Evolutionary conservation across 306 rosid genomes (phyloP).

Genomic region (Fragaria nilgerrensis): DNA sequence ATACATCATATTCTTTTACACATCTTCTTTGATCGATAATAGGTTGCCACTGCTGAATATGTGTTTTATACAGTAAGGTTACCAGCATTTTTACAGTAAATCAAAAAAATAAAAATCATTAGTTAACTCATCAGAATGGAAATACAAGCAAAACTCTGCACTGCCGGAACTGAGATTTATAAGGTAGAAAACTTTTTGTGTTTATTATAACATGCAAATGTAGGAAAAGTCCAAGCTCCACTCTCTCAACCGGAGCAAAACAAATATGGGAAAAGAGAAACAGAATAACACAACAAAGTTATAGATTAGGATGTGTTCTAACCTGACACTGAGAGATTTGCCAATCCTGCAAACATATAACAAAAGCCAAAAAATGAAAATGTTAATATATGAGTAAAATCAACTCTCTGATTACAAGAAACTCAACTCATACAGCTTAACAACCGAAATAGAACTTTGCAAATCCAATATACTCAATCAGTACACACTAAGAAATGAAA

Average conservation of each 20-base stretch:
- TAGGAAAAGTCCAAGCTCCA: background rate
- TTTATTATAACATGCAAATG: background rate
- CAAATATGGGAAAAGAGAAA: background rate
- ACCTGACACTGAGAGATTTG: conserved; percentile 93
- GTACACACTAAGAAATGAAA: background rate
- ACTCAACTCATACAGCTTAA: background rate
- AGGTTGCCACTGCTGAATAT: background rate
- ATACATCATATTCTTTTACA: background rate
- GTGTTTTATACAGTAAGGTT: too few species aligned
- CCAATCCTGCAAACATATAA: conserved; percentile 58
- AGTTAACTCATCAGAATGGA: background rate
- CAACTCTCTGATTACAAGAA: background rate
- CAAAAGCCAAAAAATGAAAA: conserved; percentile 13
- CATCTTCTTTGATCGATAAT: background rate
- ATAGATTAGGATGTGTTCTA: conserved; percentile 32
- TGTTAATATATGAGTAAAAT: conserved; percentile 15
- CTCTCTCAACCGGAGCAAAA: background rate
- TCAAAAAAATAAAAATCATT: background rate
- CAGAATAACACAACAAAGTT: background rate
- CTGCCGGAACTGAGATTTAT: background rate
- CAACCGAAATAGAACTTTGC: background rate
- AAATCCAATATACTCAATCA: background rate
- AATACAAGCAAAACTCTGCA: background rate
- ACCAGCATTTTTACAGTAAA: background rate
- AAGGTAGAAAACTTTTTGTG: background rate